Base-by-base conservation (phyloP, 192 early-diverging fungal genomes). In the Coemansia aciculifera region DNA sequence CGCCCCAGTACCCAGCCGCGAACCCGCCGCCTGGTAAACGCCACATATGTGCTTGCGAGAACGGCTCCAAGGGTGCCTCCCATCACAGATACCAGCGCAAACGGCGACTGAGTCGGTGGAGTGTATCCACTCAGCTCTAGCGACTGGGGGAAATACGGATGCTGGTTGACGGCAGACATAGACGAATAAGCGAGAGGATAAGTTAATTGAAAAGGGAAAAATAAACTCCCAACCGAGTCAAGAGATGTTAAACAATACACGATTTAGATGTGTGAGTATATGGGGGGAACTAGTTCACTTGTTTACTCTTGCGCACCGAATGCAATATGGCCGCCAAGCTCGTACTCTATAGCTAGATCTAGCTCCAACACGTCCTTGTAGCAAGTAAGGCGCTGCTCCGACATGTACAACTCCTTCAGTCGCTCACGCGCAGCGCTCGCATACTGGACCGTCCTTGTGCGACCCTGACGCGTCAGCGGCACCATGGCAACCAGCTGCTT, bases 281-380 rank as follows among this genome's bases (percentile, higher is more conserved):
- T 40, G 39, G 39, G 39, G 39, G 34, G 34, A 39, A 37, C 37
- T 27, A 27, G 27, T 27, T 2, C 27, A 27, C 34, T 43, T 5
- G 21, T 63, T 32, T 29, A 51, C 19, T 66, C 64, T 34, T 29
- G 19, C 6, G 27, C 24, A n/a, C 27, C 6, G 23, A 51, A 65
- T 49, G 31, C 15, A 52, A 32, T 48, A 4, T 68, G 52, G 8
- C 48, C 38, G 8, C 31, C 63, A 49, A 84, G 63, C 72, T 85
- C 84, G 13, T 78, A 79, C 63, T 85, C 84, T 13, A 85, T 85
- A 10, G 74, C 68, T 13, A 88, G 75, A 43, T 89, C 88, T 11
- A 81, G 77, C 61, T 91, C 88, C 24, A 93, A 46, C 56, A 90
- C 86, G 36, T 90, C 89, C 11, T 88, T 85, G 78, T 91, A 93